These are phyloP conservation scores for Aristolochia californica DNA, from an alignment of 164 flowering plant genomes.

Conservation along the genomic window DNA sequence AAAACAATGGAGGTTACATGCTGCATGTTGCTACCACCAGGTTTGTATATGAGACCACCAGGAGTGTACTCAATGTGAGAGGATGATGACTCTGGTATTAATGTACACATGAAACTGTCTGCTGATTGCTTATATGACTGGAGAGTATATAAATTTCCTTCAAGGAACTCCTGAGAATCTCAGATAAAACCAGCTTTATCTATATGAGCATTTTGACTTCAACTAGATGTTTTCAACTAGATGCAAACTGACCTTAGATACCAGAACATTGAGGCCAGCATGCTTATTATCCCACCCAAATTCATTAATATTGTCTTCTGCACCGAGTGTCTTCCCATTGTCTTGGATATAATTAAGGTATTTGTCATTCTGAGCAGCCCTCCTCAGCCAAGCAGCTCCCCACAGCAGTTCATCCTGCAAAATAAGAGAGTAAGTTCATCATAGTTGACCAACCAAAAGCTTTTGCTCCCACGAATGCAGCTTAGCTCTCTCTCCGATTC, in stretches of 20 bases:
- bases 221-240: not conserved
- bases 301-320: constrained; percentile 80
- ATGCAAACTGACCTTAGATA: constrained; percentile 53
- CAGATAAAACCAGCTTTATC: not conserved
- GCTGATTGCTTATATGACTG: constrained; percentile 77
- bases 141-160: constrained; percentile 40
- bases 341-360: constrained; percentile 59
- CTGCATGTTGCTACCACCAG: constrained; percentile 92
- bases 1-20: constrained; percentile 81
- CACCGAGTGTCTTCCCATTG: constrained; percentile 83
- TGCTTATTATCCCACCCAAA: constrained; percentile 99
- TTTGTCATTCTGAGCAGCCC: constrained; percentile 49
- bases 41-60: constrained; percentile 85
- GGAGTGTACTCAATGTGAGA: constrained; percentile 73
- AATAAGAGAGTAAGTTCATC: too few species aligned
- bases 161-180: constrained; percentile 59
- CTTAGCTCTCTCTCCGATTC: too few species aligned
- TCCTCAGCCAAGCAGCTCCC: constrained; percentile 97
- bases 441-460: too few species aligned
- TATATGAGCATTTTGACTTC: too few species aligned
- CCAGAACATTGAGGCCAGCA: constrained; percentile 85
- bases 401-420: constrained; percentile 92
- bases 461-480: too few species aligned
- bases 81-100: constrained; percentile 66
- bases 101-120: constrained; percentile 86